phyloP scores from a whole-genome alignment of 345 rosid species.

The Boechera stricta region DNA sequence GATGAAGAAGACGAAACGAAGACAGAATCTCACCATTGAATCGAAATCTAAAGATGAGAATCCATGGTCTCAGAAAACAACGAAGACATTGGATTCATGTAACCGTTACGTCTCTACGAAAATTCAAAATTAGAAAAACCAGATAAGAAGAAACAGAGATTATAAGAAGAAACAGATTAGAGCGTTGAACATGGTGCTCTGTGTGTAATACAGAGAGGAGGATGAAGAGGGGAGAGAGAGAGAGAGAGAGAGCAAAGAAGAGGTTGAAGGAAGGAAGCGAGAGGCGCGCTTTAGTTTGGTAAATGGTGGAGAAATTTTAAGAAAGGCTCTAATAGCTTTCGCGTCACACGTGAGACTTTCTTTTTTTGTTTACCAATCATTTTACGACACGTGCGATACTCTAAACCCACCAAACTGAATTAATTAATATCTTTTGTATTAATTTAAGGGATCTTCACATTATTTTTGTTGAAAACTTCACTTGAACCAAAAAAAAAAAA shows the following conservation, averaged over 20 bases:
- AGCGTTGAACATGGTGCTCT: conserved; percentile 23
- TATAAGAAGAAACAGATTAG: conserved; percentile 5
- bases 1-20: conserved; percentile 30
- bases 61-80: not conserved
- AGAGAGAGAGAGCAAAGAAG: conserved; percentile 2
- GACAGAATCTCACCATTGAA: conserved; percentile 34
- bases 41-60: conserved; percentile 20
- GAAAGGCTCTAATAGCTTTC: conserved; percentile 30
- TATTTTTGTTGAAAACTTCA: conserved; percentile 27
- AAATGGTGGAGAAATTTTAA: conserved; percentile 33
- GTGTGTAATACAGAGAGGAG: conserved; percentile 1
- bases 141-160: not conserved
- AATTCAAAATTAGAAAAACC: not conserved
- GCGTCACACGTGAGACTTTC: conserved; percentile 46
- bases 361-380: conserved; percentile 20
- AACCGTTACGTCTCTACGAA: conserved; percentile 38
- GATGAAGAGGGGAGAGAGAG: conserved; percentile 14
- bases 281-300: conserved; percentile 46
- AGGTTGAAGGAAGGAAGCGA: conserved; percentile 38
- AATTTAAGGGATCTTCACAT: not conserved
- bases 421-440: not conserved
- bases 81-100: conserved; percentile 15
- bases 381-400: conserved; percentile 1
- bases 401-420: conserved; percentile 8
- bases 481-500: not conserved